Conservation (phyloP, 805 yeast species). For the Ogataea neopini region DNA sequence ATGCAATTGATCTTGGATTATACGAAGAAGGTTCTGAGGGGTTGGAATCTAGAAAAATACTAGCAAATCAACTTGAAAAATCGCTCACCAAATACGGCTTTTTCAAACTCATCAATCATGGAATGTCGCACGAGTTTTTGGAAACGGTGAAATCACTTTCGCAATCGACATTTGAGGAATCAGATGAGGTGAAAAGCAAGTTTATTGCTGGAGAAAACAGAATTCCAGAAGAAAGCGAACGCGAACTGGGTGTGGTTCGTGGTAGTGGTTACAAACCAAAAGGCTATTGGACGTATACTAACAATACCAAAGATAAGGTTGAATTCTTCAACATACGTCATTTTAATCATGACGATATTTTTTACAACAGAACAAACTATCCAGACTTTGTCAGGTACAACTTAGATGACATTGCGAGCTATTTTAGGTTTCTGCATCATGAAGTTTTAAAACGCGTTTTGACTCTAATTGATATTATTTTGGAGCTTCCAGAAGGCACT, state of each 20-base stretch:
- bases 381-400: slow-evolving; percentile 45
- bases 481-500: slow-evolving; percentile 50
- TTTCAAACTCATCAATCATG: slow-evolving; percentile 44
- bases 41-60: slow-evolving; percentile 29
- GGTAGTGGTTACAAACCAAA: slow-evolving; percentile 50
- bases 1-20: slow-evolving; percentile 39
- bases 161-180: slow-evolving; percentile 42
- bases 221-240: slow-evolving; percentile 29
- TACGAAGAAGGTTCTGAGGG: slow-evolving; percentile 41
- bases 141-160: slow-evolving; percentile 41
- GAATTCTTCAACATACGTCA: slow-evolving; percentile 46
- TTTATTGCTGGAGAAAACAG: slow-evolving; percentile 39
- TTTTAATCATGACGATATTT: slow-evolving; percentile 38
- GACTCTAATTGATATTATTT: slow-evolving; percentile 43
- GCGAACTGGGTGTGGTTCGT: slow-evolving; percentile 45
- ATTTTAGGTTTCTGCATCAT: slow-evolving; percentile 41
- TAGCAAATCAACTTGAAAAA: slow-evolving; percentile 41
- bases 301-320: slow-evolving; percentile 45
- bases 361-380: slow-evolving; percentile 32
- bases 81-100: slow-evolving; percentile 46
- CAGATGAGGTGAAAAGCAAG: slow-evolving; percentile 40
- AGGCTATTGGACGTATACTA: slow-evolving; percentile 49
- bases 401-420: slow-evolving; percentile 40
- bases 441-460: slow-evolving; percentile 40
- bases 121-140: slow-evolving; percentile 36